phyloP scores from a whole-genome alignment of 805 yeast genomes.

The Wickerhamiella slavikovae region DNA sequence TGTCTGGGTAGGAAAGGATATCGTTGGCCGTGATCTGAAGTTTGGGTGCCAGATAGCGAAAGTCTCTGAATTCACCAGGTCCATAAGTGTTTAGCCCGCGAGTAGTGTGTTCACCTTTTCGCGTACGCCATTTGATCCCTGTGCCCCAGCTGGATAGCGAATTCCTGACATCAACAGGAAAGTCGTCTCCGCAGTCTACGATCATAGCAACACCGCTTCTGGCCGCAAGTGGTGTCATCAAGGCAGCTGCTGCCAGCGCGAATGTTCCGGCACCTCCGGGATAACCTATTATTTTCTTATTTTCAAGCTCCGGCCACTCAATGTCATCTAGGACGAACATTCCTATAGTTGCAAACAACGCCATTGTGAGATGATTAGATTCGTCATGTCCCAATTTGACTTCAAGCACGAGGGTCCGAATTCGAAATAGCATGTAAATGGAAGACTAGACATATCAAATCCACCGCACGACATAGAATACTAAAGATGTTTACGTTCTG shows the following conservation, averaged over 20 bases:
- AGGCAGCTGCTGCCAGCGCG: constrained; percentile 54
- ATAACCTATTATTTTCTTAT: constrained; percentile 52
- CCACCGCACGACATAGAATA: no score
- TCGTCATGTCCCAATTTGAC: no score
- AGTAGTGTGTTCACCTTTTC: constrained; percentile 39
- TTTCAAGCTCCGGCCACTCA: constrained; percentile 26
- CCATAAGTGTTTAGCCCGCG: constrained; percentile 66
- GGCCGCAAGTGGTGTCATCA: constrained; percentile 21
- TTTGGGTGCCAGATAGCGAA: constrained; percentile 43
- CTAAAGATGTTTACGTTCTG: no score
- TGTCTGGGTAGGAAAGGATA: constrained; percentile 20
- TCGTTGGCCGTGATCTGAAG: constrained; percentile 38
- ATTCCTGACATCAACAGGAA: constrained; percentile 29
- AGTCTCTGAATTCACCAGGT: constrained; percentile 36
- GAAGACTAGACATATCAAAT: no score
- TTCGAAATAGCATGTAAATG: no score
- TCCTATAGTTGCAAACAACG: no score
- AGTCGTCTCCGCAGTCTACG: constrained; percentile 63
- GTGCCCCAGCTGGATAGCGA: constrained; percentile 41
- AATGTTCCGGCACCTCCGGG: constrained; percentile 90
- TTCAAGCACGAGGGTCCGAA: no score
- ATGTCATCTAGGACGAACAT: constrained; percentile 85
- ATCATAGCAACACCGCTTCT: constrained; percentile 37
- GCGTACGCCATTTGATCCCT: constrained; percentile 34
- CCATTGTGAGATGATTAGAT: no score